Evolutionary conservation across 108 stramenopile genomes (phyloP).

Genomic region (Chaetoceros muelleri): DNA sequence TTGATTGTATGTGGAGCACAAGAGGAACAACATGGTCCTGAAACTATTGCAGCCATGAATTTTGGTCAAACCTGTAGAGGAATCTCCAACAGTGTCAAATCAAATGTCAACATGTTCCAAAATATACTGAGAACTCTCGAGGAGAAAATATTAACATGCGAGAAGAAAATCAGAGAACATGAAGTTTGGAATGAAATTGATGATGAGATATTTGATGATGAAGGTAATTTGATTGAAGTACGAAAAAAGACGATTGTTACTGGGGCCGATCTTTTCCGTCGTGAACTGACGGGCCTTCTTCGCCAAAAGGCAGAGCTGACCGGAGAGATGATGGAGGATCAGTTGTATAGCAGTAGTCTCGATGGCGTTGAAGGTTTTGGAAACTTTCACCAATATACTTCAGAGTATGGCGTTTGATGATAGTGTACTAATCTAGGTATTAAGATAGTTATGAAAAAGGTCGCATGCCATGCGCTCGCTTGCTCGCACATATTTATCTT

Average conservation of each 20-base stretch:
- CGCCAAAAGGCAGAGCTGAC: not conserved
- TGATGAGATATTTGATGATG: conserved; percentile 11
- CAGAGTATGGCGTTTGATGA: too few species aligned
- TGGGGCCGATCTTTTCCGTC: not conserved
- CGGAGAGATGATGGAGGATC: not conserved
- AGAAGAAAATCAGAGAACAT: conserved; percentile 22
- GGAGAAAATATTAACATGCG: conserved; percentile 15
- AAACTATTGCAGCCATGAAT: conserved; percentile 40
- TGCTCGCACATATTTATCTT: too few species aligned
- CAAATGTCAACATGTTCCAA: conserved; percentile 25
- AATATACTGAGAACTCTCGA: conserved; percentile 31
- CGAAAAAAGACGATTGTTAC: not conserved
- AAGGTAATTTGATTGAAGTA: not conserved
- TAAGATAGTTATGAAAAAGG: too few species aligned
- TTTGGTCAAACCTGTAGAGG: conserved; percentile 46
- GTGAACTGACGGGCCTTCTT: not conserved
- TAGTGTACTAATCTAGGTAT: too few species aligned
- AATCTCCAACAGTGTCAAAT: conserved; percentile 19
- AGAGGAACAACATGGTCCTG: conserved; percentile 34
- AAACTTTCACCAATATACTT: not conserved
- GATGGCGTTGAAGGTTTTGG: not conserved
- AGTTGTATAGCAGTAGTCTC: not conserved
- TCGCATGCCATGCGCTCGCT: too few species aligned
- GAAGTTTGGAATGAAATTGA: conserved; percentile 32
- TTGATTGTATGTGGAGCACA: conserved; percentile 46